Evolutionary conservation across 148 eudicot species (phyloP).

Genomic region (Nyssa sinensis): DNA sequence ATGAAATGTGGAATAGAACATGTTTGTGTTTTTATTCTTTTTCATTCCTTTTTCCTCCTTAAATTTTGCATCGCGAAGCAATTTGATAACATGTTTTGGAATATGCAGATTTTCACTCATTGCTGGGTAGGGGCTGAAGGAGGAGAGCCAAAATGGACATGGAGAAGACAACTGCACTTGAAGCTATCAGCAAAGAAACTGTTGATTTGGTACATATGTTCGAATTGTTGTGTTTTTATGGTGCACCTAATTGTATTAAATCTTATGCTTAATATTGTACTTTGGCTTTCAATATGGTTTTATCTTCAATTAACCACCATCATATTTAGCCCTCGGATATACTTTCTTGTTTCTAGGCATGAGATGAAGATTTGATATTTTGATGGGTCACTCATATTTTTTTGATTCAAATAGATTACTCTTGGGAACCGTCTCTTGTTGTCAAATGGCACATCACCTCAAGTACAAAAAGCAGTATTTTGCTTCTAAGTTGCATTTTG

Average conservation of each 20-base stretch:
- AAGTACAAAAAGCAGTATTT: neutral
- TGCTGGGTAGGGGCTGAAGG: conserved; percentile 17
- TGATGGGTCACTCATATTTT: no score
- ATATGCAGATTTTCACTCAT: neutral
- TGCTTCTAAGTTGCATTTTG: no score
- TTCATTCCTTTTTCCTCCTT: neutral
- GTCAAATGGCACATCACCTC: no score
- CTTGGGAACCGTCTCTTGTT: no score
- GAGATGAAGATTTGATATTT: neutral
- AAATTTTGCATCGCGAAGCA: neutral
- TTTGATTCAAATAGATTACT: no score
- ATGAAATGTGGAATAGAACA: neutral
- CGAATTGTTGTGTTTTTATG: neutral
- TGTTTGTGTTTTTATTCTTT: neutral
- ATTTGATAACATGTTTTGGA: neutral
- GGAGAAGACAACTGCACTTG: conserved; percentile 30
- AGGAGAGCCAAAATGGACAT: conserved; percentile 16
- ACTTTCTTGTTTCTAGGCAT: neutral
- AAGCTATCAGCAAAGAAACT: conserved; percentile 37
- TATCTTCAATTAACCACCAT: neutral
- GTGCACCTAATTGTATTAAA: neutral
- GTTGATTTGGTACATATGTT: conserved; percentile 30
- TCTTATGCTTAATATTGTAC: neutral
- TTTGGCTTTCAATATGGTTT: no score
- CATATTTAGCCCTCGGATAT: neutral